These are phyloP conservation scores for Hirschfeldia incana DNA, from an alignment of 345 rosid genomes.

Conservation along the genomic window DNA sequence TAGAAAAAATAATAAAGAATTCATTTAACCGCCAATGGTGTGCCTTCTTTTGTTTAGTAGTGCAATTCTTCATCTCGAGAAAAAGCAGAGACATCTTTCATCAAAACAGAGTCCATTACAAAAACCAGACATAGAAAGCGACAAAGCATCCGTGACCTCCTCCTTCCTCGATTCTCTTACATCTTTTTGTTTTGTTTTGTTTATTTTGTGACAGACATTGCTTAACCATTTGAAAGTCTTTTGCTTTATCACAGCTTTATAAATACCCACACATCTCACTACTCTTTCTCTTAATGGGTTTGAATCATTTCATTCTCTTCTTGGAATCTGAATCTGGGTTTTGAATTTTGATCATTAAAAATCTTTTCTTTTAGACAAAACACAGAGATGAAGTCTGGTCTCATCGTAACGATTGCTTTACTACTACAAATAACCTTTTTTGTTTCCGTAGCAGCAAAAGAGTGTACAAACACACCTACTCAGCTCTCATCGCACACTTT, in stretches of 20 bases:
- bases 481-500: constrained; percentile 73
- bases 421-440: constrained; percentile 21
- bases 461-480: constrained; percentile 78
- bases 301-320: constrained; percentile 12
- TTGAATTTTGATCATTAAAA: background rate
- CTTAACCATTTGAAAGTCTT: background rate
- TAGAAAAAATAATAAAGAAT: background rate
- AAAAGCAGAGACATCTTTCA: background rate
- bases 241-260: constrained; percentile 15
- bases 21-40: background rate
- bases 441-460: constrained; percentile 49
- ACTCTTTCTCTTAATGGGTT: constrained; percentile 8
- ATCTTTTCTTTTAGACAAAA: background rate
- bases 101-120: background rate
- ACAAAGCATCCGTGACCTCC: constrained; percentile 4
- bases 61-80: background rate
- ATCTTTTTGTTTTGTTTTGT: background rate
- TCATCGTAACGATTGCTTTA: constrained; percentile 7
- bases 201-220: background rate
- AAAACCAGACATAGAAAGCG: background rate
- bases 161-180: background rate
- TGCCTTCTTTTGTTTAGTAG: background rate
- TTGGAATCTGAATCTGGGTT: constrained; percentile 3
- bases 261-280: constrained; percentile 26
- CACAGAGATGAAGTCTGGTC: constrained; percentile 28